Conservation (phyloP, 495 filamentous ascomycete species). For the Trichoderma erinaceum region DNA sequence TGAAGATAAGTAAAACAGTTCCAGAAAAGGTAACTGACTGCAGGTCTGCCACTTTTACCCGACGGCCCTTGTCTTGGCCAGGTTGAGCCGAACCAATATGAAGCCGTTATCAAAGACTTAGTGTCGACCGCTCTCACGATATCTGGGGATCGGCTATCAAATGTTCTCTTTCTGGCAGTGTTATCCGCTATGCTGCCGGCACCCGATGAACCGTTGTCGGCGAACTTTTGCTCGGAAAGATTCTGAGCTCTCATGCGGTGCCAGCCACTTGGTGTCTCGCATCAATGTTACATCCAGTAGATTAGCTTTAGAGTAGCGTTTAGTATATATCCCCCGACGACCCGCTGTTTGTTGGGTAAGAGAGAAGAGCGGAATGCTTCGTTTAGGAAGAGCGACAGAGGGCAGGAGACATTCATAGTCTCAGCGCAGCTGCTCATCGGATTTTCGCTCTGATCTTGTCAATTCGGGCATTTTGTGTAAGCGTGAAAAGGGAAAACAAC, state of each 20-base stretch:
- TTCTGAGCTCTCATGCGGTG: background rate
- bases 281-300: background rate
- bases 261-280: background rate
- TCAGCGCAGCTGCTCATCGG: background rate
- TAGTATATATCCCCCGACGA: background rate
- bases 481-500: background rate
- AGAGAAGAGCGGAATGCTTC: background rate
- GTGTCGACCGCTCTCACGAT: background rate
- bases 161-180: background rate
- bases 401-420: background rate
- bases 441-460: background rate
- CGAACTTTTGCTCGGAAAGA: constrained; percentile 6
- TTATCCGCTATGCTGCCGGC: background rate
- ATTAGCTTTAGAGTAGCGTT: background rate
- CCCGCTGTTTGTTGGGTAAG: background rate
- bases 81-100: background rate
- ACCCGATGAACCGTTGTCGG: background rate
- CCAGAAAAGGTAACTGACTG: background rate
- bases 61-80: background rate
- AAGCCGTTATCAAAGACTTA: background rate
- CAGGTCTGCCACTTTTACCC: constrained; percentile 8
- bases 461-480: background rate
- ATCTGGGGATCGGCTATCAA: background rate
- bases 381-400: background rate
- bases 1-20: background rate